Evolutionary conservation across 139 green algal genomes (phyloP).

Genomic region (Mesotaenium endlicherianum): DNA sequence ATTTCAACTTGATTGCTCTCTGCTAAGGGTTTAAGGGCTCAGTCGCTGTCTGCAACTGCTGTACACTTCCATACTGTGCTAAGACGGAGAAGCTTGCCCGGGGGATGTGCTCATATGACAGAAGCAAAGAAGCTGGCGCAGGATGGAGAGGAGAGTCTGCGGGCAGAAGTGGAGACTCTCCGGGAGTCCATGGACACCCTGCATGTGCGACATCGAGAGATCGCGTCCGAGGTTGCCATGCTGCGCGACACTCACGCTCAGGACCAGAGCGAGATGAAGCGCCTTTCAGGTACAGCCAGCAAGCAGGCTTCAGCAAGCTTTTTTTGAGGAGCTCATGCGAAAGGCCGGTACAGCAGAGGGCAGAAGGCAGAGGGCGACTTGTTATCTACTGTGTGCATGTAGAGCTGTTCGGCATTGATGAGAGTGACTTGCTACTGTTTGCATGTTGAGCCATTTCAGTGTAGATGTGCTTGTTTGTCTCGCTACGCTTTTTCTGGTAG

Average conservation of each 20-base stretch:
- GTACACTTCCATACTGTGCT: neutral
- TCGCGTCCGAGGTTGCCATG: slow-evolving; percentile 14
- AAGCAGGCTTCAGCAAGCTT: too few species aligned
- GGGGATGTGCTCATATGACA: slow-evolving; percentile 8
- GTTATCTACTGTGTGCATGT: too few species aligned
- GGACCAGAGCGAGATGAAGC: slow-evolving; percentile 13
- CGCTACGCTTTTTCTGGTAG: too few species aligned
- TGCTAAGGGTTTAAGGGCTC: neutral
- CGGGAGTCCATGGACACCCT: slow-evolving; percentile 13
- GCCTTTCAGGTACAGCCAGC: neutral
- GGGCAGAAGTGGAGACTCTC: slow-evolving; percentile 1
- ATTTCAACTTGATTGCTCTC: neutral
- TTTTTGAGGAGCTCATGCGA: too few species aligned
- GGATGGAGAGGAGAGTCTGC: neutral
- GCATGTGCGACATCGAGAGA: slow-evolving; percentile 28
- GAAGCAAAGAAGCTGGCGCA: slow-evolving; percentile 1
- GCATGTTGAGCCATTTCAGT: too few species aligned
- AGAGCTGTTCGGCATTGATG: too few species aligned
- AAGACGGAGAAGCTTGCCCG: neutral
- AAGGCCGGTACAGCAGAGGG: too few species aligned
- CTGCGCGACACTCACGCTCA: slow-evolving; percentile 1
- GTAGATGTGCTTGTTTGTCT: too few species aligned
- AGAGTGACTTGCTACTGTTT: too few species aligned
- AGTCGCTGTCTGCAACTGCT: neutral
- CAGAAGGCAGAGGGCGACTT: too few species aligned